Conservation (phyloP, 225 moss, liverwort and hornwort genomes). For the Climacium dendroides region DNA sequence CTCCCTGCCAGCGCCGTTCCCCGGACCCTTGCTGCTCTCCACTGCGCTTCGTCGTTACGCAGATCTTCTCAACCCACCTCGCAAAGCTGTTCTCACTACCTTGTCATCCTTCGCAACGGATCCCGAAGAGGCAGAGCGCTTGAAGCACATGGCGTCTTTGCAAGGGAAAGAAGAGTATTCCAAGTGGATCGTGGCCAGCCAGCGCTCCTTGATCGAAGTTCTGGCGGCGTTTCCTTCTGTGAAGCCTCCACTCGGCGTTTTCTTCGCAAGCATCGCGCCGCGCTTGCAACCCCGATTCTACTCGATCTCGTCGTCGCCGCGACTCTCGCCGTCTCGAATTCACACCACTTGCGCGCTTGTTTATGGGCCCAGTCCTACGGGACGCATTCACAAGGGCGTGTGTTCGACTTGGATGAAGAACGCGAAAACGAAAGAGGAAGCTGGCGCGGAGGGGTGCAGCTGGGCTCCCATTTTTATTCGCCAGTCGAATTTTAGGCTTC, state of each 20-base stretch:
- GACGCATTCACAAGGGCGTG: slow-evolving; percentile 76
- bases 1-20: slow-evolving; percentile 64
- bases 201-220: slow-evolving; percentile 76
- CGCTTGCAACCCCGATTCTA: slow-evolving; percentile 84
- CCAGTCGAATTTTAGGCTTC: slow-evolving; percentile 78
- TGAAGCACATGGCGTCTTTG: slow-evolving; percentile 58
- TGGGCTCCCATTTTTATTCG: slow-evolving; percentile 86
- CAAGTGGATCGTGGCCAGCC: slow-evolving; percentile 53
- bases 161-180: slow-evolving; percentile 83
- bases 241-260: slow-evolving; percentile 65
- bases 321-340: slow-evolving; percentile 47
- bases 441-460: slow-evolving; percentile 5
- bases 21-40: slow-evolving; percentile 60
- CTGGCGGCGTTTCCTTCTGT: slow-evolving; percentile 67
- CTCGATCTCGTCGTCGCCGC: slow-evolving; percentile 93
- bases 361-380: slow-evolving; percentile 69
- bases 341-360: slow-evolving; percentile 87
- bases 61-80: slow-evolving; percentile 79
- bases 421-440: slow-evolving; percentile 15
- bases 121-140: slow-evolving; percentile 39
- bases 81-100: slow-evolving; percentile 48
- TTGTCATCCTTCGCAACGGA: slow-evolving; percentile 50
- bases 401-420: slow-evolving; percentile 98
- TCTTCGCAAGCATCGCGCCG: slow-evolving; percentile 78
- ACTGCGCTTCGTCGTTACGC: slow-evolving; percentile 73